Evolutionary conservation across 2,329 filamentous ascomycete genomes (phyloP).

Genomic region (Aspergillus sp.): DNA sequence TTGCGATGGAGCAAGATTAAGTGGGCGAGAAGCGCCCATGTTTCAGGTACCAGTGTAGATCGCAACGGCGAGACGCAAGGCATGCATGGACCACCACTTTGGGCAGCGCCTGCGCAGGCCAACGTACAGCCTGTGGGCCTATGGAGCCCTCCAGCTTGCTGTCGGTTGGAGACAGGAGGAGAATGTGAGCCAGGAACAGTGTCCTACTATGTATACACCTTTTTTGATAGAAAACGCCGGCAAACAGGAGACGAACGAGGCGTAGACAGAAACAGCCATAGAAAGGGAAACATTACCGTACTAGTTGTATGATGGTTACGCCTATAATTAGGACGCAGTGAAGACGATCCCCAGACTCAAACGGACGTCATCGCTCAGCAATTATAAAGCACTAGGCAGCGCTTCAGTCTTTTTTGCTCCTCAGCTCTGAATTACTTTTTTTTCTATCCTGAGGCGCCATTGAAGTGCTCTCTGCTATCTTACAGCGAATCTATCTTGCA

Average conservation of each 20-base stretch:
- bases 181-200: background rate
- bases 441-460: background rate
- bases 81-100: constrained; percentile 7
- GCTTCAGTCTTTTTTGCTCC: background rate
- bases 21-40: constrained; percentile 4
- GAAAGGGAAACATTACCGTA: constrained; percentile 9
- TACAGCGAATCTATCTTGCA: background rate
- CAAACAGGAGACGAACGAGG: background rate
- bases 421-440: background rate
- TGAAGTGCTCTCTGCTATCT: background rate
- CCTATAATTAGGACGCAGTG: constrained; percentile 2
- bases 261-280: background rate
- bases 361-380: constrained; percentile 10
- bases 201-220: background rate
- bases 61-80: constrained; percentile 5
- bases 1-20: background rate
- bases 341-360: constrained; percentile 1
- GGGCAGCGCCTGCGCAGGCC: constrained; percentile 3
- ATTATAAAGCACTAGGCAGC: constrained; percentile 6
- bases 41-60: constrained; percentile 11
- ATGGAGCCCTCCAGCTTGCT: background rate
- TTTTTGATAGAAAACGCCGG: background rate
- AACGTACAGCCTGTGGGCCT: background rate
- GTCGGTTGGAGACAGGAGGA: background rate
- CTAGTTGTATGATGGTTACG: background rate